A percentile compares a stretch with the other conserved stretches of the same genome.
These are phyloP conservation scores for Blastobotrys robertii DNA, from an alignment of 805 yeast species.

Conservation along the genomic window DNA sequence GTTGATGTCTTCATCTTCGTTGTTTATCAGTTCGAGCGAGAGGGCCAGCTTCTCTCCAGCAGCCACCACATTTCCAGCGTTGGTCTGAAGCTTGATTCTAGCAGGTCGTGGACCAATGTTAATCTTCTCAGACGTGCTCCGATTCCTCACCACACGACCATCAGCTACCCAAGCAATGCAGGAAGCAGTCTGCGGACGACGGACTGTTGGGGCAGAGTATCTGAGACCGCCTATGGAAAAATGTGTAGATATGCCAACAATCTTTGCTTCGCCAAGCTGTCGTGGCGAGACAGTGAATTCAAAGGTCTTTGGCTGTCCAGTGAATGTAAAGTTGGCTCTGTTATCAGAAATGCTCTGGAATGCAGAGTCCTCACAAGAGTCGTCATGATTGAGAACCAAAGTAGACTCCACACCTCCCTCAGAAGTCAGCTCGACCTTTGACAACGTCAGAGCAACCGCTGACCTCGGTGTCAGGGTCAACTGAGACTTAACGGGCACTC, in stretches of 20 bases:
- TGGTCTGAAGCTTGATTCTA: constrained; percentile 13
- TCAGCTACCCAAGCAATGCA: no score
- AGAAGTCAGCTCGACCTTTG: constrained; percentile 3
- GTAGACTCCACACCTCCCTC: constrained; percentile 7
- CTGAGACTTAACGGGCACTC: constrained; percentile 13
- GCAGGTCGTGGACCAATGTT: constrained; percentile 24
- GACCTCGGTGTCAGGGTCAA: constrained; percentile 9
- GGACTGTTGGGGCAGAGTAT: no score
- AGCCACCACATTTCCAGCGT: constrained; percentile 15
- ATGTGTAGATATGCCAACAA: constrained; percentile 3
- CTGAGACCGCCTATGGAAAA: not conserved
- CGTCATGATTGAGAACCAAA: constrained; percentile 11
- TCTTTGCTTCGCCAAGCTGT: constrained; percentile 20
- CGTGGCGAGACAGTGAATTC: constrained; percentile 11
- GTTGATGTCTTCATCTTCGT: constrained; percentile 19
- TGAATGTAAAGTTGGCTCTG: constrained; percentile 17
- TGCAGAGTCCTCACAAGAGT: not conserved
- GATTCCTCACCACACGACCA: no score
- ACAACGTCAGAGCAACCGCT: no score
- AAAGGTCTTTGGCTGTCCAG: constrained; percentile 16
- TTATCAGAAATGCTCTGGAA: not conserved
- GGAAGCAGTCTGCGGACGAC: no score
- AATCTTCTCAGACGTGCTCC: not conserved
- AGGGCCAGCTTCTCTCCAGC: constrained; percentile 20
- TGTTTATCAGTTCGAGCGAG: constrained; percentile 14